These are phyloP conservation scores for Pezicula neosporulosa DNA, from an alignment of 2,329 filamentous ascomycete genomes.

Conservation along the genomic window DNA sequence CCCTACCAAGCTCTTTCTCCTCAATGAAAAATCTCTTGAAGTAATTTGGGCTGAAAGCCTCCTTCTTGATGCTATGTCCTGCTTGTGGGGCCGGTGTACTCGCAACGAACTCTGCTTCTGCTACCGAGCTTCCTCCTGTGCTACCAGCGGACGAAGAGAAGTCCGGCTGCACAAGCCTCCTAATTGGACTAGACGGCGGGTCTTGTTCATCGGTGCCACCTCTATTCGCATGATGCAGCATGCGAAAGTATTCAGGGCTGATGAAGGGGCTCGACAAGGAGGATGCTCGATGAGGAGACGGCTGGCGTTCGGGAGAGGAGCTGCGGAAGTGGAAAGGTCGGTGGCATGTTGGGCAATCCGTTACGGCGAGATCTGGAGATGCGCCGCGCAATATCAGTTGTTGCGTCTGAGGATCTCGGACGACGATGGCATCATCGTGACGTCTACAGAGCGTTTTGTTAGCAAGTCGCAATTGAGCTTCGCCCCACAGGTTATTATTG, in stretches of 20 bases:
- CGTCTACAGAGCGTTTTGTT: slow-evolving; percentile 53
- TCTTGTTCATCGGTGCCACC: slow-evolving; percentile 41
- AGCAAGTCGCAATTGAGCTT: slow-evolving; percentile 14
- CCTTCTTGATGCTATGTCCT: slow-evolving; percentile 73
- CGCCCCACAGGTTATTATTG: background rate
- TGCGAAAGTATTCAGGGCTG: slow-evolving; percentile 90
- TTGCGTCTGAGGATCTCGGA: slow-evolving; percentile 81
- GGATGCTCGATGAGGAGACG: slow-evolving; percentile 38
- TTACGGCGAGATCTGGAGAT: slow-evolving; percentile 48
- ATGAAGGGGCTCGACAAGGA: slow-evolving; percentile 59
- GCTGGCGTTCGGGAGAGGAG: slow-evolving; percentile 45
- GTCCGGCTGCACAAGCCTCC: slow-evolving; percentile 36
- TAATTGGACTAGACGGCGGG: slow-evolving; percentile 49
- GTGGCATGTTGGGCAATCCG: slow-evolving; percentile 65
- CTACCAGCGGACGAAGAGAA: slow-evolving; percentile 16
- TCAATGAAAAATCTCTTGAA: slow-evolving; percentile 92
- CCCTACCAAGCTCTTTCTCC: slow-evolving; percentile 79
- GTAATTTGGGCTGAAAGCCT: slow-evolving; percentile 89
- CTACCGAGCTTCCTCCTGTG: slow-evolving; percentile 18
- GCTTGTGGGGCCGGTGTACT: slow-evolving; percentile 40
- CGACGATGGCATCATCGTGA: slow-evolving; percentile 87
- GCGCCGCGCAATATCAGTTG: slow-evolving; percentile 77
- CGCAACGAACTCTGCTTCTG: slow-evolving; percentile 45
- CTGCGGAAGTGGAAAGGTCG: slow-evolving; percentile 34
- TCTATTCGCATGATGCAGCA: slow-evolving; percentile 62